These are phyloP conservation scores for Lolium perenne DNA, from an alignment of 176 grass and related monocot species.

Conservation along the genomic window DNA sequence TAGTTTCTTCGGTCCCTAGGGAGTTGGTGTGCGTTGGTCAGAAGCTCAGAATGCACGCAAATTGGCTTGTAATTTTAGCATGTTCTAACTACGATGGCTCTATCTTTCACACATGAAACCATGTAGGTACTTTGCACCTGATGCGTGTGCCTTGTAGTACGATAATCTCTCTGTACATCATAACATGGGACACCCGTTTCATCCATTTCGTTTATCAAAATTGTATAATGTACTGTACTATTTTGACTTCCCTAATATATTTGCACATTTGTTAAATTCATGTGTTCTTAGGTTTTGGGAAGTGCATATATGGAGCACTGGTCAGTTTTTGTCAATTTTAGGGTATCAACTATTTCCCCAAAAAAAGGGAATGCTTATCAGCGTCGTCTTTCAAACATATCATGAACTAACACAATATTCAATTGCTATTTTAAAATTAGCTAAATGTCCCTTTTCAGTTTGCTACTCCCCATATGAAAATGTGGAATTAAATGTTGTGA, in stretches of 20 bases:
- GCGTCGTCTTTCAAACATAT: background rate
- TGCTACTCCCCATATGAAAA: background rate
- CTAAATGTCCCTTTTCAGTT: background rate
- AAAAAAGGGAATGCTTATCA: background rate
- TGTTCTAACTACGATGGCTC: conserved; percentile 16
- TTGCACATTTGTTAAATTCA: background rate
- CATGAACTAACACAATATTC: background rate
- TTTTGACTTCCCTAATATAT: conserved; percentile 4
- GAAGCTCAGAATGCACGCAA: background rate
- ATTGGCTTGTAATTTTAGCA: conserved; percentile 25
- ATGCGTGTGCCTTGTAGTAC: background rate
- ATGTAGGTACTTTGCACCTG: conserved; percentile 21
- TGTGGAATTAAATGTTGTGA: no score
- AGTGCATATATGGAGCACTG: background rate
- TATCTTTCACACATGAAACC: conserved; percentile 25
- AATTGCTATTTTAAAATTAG: background rate
- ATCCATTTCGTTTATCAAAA: conserved; percentile 2
- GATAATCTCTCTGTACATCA: conserved; percentile 8
- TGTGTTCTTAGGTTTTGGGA: background rate
- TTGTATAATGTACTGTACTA: background rate
- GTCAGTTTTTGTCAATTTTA: background rate
- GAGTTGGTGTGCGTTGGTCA: conserved; percentile 30
- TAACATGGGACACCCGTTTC: background rate
- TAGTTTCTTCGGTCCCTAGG: conserved; percentile 39
- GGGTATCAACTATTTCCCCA: background rate